Evolutionary conservation across 805 yeast species (phyloP).

Genomic region (Ogataea dorogensis): DNA sequence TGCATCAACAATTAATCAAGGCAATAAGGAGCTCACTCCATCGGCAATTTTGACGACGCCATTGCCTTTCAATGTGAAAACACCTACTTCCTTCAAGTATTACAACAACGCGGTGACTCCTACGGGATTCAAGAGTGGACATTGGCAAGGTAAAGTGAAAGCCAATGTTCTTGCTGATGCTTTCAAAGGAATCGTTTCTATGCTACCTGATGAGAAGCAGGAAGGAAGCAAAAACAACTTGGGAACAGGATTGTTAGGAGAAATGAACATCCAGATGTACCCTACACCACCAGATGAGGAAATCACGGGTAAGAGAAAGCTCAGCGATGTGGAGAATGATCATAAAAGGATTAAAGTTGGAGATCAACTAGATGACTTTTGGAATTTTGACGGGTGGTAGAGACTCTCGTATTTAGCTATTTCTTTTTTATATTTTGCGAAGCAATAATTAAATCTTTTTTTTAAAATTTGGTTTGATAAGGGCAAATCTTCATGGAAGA

Average conservation of each 20-base stretch:
- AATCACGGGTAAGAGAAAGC: constrained; percentile 10
- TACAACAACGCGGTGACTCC: constrained; percentile 22
- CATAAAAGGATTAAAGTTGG: constrained; percentile 21
- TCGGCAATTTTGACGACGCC: constrained; percentile 41
- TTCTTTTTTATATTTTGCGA: constrained; percentile 9
- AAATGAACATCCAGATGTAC: constrained; percentile 23
- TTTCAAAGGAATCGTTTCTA: constrained; percentile 42
- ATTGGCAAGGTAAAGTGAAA: constrained; percentile 39
- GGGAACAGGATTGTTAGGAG: constrained; percentile 10
- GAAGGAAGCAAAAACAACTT: constrained; percentile 8
- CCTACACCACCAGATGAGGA: constrained; percentile 40
- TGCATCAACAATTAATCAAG: constrained; percentile 7
- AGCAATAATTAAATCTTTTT: constrained; percentile 3
- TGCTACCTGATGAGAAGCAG: constrained; percentile 23
- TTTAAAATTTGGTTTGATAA: constrained; percentile 4
- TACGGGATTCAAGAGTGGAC: constrained; percentile 10
- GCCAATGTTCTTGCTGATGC: constrained; percentile 45
- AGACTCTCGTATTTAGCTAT: constrained; percentile 6
- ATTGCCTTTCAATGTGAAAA: constrained; percentile 34
- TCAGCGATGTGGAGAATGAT: constrained; percentile 11
- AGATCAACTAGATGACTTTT: constrained; percentile 11
- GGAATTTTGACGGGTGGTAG: constrained; percentile 35
- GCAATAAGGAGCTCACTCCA: constrained; percentile 33
- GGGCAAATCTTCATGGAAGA: constrained; percentile 15
- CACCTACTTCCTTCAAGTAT: constrained; percentile 43